Evolutionary conservation across 2,329 filamentous ascomycete genomes (phyloP).

Genomic region (Colletotrichum liriopes): DNA sequence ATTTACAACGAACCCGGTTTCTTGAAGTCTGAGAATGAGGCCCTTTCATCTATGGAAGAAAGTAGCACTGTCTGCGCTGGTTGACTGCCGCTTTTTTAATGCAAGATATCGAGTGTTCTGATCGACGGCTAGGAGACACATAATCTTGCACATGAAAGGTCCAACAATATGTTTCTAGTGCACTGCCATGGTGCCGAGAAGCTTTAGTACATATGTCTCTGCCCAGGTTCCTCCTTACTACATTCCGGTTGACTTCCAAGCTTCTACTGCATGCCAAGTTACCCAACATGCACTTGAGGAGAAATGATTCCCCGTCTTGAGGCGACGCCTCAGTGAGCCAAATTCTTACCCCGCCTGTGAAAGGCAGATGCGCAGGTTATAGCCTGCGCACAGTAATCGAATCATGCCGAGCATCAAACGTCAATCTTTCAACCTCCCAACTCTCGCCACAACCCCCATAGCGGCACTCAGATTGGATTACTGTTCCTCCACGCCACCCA

Average conservation of each 20-base stretch:
- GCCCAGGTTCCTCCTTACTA: background rate
- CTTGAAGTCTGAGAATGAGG: too few species aligned
- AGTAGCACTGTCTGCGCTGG: too few species aligned
- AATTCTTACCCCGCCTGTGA: background rate
- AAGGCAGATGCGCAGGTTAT: too few species aligned
- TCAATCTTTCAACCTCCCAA: background rate
- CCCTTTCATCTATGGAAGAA: too few species aligned
- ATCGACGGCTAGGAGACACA: too few species aligned
- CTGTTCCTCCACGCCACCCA: background rate
- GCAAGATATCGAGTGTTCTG: too few species aligned
- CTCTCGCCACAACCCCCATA: background rate
- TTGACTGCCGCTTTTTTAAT: too few species aligned
- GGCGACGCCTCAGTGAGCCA: background rate
- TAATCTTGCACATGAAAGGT: too few species aligned
- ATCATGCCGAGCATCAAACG: background rate
- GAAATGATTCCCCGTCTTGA: background rate
- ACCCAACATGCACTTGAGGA: background rate
- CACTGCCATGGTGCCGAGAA: too few species aligned
- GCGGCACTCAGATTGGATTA: too few species aligned
- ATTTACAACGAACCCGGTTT: too few species aligned
- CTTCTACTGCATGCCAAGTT: background rate
- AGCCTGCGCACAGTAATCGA: background rate
- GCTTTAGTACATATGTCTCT: background rate
- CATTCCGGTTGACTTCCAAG: background rate
- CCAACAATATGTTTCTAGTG: too few species aligned